Conservation (phyloP, 768 basidiomycete genomes). For the Mycena olivaceomarginata region DNA sequence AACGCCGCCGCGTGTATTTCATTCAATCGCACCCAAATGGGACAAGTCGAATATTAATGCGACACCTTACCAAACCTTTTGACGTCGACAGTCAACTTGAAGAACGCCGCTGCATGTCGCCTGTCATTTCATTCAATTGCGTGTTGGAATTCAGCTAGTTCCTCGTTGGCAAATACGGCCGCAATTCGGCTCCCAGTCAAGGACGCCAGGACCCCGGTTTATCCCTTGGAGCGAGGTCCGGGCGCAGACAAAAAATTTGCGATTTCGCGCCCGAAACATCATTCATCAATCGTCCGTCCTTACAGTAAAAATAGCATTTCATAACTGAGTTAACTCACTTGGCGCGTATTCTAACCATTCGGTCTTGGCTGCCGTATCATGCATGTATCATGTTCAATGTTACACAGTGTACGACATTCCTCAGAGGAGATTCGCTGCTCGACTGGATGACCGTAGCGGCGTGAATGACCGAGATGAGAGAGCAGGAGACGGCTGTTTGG, state of each 20-base stretch:
- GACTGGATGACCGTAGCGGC: conserved; percentile 6
- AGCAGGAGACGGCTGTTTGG: too few species aligned
- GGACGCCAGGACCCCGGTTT: not conserved
- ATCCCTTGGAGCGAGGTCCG: conserved; percentile 7
- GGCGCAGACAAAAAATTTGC: not conserved
- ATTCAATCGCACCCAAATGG: too few species aligned
- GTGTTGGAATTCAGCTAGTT: conserved; percentile 8
- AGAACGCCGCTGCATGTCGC: conserved; percentile 9
- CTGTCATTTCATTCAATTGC: conserved; percentile 5
- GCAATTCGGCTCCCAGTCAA: conserved; percentile 7
- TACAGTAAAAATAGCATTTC: not conserved
- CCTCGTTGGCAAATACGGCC: conserved; percentile 6
- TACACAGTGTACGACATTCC: conserved; percentile 7
- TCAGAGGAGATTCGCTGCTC: not conserved
- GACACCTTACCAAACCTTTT: conserved; percentile 6
- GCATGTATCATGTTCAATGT: too few species aligned
- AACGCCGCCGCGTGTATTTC: too few species aligned
- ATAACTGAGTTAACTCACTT: too few species aligned
- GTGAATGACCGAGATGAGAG: not conserved
- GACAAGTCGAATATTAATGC: conserved; percentile 4
- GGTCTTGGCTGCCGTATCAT: conserved; percentile 5
- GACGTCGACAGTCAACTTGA: not conserved
- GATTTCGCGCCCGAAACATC: conserved; percentile 1
- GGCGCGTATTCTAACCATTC: not conserved
- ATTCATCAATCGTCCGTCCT: too few species aligned